Evolutionary conservation across 2,329 filamentous ascomycete genomes (phyloP).

Genomic region (Colletotrichum sublineola): DNA sequence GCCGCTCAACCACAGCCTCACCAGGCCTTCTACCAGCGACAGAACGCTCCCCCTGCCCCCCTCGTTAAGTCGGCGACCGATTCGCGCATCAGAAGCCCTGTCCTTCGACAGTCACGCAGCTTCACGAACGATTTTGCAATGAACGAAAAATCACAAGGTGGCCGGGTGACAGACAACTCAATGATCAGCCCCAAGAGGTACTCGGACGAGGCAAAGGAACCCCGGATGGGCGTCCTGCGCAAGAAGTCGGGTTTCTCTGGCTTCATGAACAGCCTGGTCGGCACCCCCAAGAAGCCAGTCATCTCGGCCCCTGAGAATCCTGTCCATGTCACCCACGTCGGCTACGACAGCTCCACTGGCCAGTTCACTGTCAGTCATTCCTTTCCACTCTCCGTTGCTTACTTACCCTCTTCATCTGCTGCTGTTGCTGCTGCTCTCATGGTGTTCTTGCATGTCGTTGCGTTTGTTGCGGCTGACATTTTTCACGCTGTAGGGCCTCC

Average conservation of each 20-base stretch:
- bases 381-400: conserved; percentile 1
- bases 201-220: conserved; percentile 81
- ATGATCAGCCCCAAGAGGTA: conserved; percentile 76
- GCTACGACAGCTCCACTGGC: conserved; percentile 95
- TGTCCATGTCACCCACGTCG: conserved; percentile 97
- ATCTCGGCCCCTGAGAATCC: conserved; percentile 99
- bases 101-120: conserved; percentile 75
- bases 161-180: conserved; percentile 56
- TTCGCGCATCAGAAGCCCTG: conserved; percentile 65
- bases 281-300: conserved; percentile 88
- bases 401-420: conserved; percentile 25
- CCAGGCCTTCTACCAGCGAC: conserved; percentile 48
- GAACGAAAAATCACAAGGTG: conserved; percentile 56
- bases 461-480: conserved; percentile 41
- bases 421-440: conserved; percentile 6
- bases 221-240: conserved; percentile 72
- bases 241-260: conserved; percentile 92
- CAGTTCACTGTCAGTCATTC: conserved; percentile 87
- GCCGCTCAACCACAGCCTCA: conserved; percentile 42
- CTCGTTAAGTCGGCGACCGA: conserved; percentile 67
- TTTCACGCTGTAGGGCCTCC: conserved; percentile 76
- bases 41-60: conserved; percentile 47
- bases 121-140: conserved; percentile 69
- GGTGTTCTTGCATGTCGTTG: conserved; percentile 23
- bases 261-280: conserved; percentile 86